Conservation (phyloP, 768 basidiomycete genomes). For the Suillus fuscotomentosus region DNA sequence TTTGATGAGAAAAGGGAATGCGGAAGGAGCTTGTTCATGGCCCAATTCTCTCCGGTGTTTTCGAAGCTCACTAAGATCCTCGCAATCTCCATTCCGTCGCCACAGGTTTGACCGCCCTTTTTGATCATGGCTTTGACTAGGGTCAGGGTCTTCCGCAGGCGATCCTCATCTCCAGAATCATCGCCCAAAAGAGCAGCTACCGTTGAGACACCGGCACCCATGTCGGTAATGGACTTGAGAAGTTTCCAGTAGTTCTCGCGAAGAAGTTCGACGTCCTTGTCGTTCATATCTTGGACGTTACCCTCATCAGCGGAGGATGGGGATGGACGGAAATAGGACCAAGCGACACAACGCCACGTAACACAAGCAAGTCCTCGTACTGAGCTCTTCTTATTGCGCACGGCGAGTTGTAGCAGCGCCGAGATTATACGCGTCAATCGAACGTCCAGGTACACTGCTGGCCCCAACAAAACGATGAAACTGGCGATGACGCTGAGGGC, state of each 20-base stretch:
- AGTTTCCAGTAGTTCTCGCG: slow-evolving; percentile 47
- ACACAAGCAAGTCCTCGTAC: slow-evolving; percentile 61
- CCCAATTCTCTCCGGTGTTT: slow-evolving; percentile 39
- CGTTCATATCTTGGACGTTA: slow-evolving; percentile 11
- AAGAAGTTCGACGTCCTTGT: slow-evolving; percentile 25
- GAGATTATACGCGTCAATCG: slow-evolving; percentile 46
- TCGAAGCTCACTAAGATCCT: slow-evolving; percentile 39
- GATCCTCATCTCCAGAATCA: slow-evolving; percentile 37
- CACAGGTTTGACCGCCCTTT: slow-evolving; percentile 49
- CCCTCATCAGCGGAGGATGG: slow-evolving; percentile 27
- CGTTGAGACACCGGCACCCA: slow-evolving; percentile 56
- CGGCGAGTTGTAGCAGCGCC: slow-evolving; percentile 50
- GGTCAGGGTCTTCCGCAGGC: slow-evolving; percentile 44
- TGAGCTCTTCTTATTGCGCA: slow-evolving; percentile 62
- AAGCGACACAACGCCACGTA: slow-evolving; percentile 64
- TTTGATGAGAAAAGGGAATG: slow-evolving; percentile 52
- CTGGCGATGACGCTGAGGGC: slow-evolving; percentile 64
- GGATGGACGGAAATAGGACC: slow-evolving; percentile 64
- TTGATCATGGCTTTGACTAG: slow-evolving; percentile 57
- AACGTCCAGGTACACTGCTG: slow-evolving; percentile 45
- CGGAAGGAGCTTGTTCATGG: slow-evolving; percentile 48
- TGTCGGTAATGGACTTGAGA: slow-evolving; percentile 51
- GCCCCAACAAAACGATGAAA: slow-evolving; percentile 65
- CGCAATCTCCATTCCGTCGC: slow-evolving; percentile 54
- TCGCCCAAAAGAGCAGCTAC: slow-evolving; percentile 53